Evolutionary conservation across 2,329 filamentous ascomycete genomes (phyloP).

Genomic region (Diaporthe australafricana): DNA sequence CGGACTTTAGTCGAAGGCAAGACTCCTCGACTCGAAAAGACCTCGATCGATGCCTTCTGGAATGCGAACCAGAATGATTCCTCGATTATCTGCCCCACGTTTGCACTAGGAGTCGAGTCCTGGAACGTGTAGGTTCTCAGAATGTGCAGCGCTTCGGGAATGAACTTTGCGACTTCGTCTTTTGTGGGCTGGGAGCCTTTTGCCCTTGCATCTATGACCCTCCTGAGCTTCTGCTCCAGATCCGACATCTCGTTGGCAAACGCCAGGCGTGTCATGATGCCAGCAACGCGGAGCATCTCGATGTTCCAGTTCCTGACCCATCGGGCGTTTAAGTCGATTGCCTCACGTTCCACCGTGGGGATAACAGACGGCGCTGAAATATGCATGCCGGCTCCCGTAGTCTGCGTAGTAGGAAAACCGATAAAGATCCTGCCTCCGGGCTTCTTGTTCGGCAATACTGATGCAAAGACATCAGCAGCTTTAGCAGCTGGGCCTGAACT

Average conservation of each 20-base stretch:
- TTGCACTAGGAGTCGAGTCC: conserved; percentile 88
- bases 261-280: conserved; percentile 88
- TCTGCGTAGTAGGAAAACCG: conserved; percentile 97
- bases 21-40: conserved; percentile 89
- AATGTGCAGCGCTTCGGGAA: conserved; percentile 84
- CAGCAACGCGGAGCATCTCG: conserved; percentile 90
- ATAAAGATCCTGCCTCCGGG: conserved; percentile 91
- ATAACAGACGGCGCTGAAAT: conserved; percentile 97
- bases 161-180: conserved; percentile 73
- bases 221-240: conserved; percentile 71
- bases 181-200: conserved; percentile 67
- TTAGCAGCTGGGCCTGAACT: conserved; percentile 61
- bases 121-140: conserved; percentile 89
- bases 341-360: conserved; percentile 95
- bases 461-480: conserved; percentile 84
- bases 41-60: conserved; percentile 83
- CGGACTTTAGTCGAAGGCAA: conserved; percentile 87
- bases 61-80: conserved; percentile 97
- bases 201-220: conserved; percentile 41
- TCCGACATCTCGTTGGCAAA: conserved; percentile 89
- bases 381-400: conserved; percentile 92
- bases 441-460: conserved; percentile 88
- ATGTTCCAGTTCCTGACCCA: conserved; percentile 97
- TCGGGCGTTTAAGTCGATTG: conserved; percentile 94
- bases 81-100: conserved; percentile 88